Evolutionary conservation across 176 grass and related monocot genomes (phyloP).

Genomic region (Oryza meridionalis): DNA sequence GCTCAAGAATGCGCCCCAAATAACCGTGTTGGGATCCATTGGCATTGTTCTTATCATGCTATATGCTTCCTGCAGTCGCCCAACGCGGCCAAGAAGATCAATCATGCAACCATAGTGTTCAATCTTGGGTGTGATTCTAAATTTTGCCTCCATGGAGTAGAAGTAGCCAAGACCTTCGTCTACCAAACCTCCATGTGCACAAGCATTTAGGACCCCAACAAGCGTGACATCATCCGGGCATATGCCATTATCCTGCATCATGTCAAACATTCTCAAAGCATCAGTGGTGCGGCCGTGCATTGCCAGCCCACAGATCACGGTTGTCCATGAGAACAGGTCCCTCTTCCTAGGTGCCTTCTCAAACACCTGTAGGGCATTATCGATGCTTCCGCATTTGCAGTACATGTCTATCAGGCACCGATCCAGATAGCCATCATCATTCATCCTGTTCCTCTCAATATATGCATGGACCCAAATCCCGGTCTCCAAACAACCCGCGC

Average conservation of each 20-base stretch:
- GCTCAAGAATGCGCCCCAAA: constrained; percentile 72
- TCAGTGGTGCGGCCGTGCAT: constrained; percentile 62
- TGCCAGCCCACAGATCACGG: constrained; percentile 73
- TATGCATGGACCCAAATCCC: constrained; percentile 66
- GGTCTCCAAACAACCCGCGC: constrained; percentile 58
- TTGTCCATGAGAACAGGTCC: constrained; percentile 75
- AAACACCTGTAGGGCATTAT: constrained; percentile 75
- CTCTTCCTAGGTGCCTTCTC: constrained; percentile 55
- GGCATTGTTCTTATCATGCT: constrained; percentile 68
- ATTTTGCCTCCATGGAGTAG: constrained; percentile 63
- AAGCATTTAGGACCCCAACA: constrained; percentile 74
- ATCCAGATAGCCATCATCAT: constrained; percentile 49
- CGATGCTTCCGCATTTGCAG: constrained; percentile 71
- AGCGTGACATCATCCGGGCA: constrained; percentile 68
- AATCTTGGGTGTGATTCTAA: constrained; percentile 53
- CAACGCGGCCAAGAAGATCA: constrained; percentile 74
- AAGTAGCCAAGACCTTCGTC: constrained; percentile 64
- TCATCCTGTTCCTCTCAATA: constrained; percentile 53
- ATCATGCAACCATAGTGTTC: constrained; percentile 83
- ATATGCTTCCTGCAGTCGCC: constrained; percentile 67
- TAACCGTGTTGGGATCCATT: constrained; percentile 64
- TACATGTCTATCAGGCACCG: constrained; percentile 76
- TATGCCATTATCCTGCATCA: constrained; percentile 56
- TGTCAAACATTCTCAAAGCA: constrained; percentile 62
- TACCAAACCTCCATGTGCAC: constrained; percentile 73